Evolutionary conservation across 2,329 filamentous ascomycete genomes (phyloP).

Genomic region (Fusarium proliferatum): DNA sequence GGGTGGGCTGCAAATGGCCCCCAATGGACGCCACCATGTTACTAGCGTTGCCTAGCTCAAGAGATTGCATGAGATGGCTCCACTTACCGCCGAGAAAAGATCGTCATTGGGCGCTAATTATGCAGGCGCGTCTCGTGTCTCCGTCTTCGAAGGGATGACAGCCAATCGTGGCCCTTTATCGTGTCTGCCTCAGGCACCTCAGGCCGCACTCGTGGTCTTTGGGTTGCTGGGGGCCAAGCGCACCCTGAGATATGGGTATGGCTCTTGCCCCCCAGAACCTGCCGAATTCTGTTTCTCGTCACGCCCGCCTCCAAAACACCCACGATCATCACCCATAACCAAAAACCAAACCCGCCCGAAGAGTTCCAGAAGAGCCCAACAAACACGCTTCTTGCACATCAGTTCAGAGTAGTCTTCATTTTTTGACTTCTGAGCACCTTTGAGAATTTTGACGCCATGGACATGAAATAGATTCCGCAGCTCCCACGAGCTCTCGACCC

Average conservation of each 20-base stretch:
- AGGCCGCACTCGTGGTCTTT: constrained; percentile 35
- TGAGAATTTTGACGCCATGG: constrained; percentile 37
- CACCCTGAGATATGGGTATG: constrained; percentile 44
- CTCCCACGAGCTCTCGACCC: constrained; percentile 44
- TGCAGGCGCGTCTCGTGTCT: constrained; percentile 41
- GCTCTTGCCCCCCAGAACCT: constrained; percentile 40
- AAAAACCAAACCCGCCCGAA: constrained; percentile 15
- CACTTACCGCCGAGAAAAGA: neutral
- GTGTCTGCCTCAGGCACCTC: constrained; percentile 43
- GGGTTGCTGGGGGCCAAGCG: constrained; percentile 38
- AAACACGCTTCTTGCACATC: constrained; percentile 20
- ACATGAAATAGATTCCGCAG: constrained; percentile 43
- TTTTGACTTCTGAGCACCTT: constrained; percentile 36
- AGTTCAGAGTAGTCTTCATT: constrained; percentile 39
- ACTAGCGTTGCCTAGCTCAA: constrained; percentile 14
- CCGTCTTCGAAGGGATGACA: neutral
- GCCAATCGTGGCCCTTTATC: constrained; percentile 31
- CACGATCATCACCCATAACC: constrained; percentile 33
- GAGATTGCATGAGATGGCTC: constrained; percentile 25
- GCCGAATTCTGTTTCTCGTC: constrained; percentile 41
- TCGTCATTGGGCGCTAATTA: constrained; percentile 34
- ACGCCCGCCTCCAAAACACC: constrained; percentile 38
- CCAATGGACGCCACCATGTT: constrained; percentile 17
- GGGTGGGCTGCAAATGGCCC: constrained; percentile 4
- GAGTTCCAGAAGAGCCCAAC: constrained; percentile 25